Conservation (phyloP, 192 early-diverging fungal species). For the Backusella luteola region DNA sequence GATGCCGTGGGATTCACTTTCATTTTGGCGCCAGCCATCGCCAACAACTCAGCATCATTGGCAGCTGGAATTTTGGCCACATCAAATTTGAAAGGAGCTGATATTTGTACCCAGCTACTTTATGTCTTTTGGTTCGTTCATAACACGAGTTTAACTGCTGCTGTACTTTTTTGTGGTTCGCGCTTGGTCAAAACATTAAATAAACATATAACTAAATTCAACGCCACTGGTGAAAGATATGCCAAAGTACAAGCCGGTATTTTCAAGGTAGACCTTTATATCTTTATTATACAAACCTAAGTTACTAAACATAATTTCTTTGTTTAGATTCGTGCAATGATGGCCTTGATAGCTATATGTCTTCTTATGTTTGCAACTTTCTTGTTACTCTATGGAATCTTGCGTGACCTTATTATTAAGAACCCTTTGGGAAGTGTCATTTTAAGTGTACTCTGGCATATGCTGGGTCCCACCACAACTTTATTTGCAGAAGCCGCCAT, state of each 20-base stretch:
- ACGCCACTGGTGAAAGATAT: slow-evolving; percentile 15
- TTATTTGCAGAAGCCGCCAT: slow-evolving; percentile 28
- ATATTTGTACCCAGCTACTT: slow-evolving; percentile 18
- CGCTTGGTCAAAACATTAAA: slow-evolving; percentile 17
- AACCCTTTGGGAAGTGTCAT: slow-evolving; percentile 16
- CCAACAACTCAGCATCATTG: slow-evolving; percentile 22
- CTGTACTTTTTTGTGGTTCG: slow-evolving; percentile 22
- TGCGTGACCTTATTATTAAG: slow-evolving; percentile 23
- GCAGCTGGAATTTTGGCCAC: slow-evolving; percentile 21
- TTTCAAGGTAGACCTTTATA: slow-evolving; percentile 3
- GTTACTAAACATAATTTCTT: not conserved
- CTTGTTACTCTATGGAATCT: slow-evolving; percentile 35
- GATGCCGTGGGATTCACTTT: slow-evolving; percentile 22
- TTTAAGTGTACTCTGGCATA: slow-evolving; percentile 26
- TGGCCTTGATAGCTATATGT: slow-evolving; percentile 20
- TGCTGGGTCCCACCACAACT: slow-evolving; percentile 16
- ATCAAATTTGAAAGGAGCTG: slow-evolving; percentile 7
- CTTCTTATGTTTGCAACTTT: slow-evolving; percentile 24
- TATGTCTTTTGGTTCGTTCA: slow-evolving; percentile 34
- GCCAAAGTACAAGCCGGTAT: slow-evolving; percentile 22
- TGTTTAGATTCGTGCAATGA: slow-evolving; percentile 20
- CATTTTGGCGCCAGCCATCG: slow-evolving; percentile 13
- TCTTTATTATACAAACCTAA: not conserved
- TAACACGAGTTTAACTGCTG: not conserved
- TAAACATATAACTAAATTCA: slow-evolving; percentile 18